Evolutionary conservation across 805 yeast species (phyloP).

Genomic region (Dipodascopsis tothii): DNA sequence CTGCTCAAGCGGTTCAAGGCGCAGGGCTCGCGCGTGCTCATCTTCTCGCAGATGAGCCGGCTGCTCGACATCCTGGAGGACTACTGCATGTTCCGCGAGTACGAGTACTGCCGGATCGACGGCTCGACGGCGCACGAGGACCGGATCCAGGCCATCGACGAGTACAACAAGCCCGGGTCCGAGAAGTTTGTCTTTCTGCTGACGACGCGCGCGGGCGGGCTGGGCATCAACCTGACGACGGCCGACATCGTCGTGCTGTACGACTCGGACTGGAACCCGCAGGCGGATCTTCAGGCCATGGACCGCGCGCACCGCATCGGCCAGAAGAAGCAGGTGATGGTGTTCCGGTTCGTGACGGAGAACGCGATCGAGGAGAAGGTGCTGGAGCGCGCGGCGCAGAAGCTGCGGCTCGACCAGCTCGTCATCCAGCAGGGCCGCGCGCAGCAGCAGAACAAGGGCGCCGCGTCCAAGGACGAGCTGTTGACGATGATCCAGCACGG

Average conservation of each 20-base stretch:
- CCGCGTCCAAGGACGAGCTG: conserved; percentile 64
- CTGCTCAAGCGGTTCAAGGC: conserved; percentile 60
- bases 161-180: conserved; percentile 73
- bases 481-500: conserved; percentile 96
- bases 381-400: conserved; percentile 91
- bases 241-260: conserved; percentile 85
- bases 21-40: conserved; percentile 82
- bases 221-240: conserved; percentile 85
- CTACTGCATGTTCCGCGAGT: conserved; percentile 77
- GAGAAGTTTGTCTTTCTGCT: conserved; percentile 75
- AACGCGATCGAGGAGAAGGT: conserved; percentile 95
- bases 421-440: conserved; percentile 90
- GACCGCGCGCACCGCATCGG: conserved; percentile 97
- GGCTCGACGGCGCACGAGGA: conserved; percentile 92
- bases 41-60: conserved; percentile 91
- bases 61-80: conserved; percentile 84
- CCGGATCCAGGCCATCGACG: conserved; percentile 86
- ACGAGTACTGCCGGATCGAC: conserved; percentile 84
- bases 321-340: conserved; percentile 90
- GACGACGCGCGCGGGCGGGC: conserved; percentile 95
- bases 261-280: conserved; percentile 98
- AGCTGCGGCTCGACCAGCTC: conserved; percentile 81
- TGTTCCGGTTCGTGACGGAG: conserved; percentile 87
- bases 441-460: conserved; percentile 35
- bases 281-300: conserved; percentile 96